Evolutionary conservation across 345 rosid genomes (phyloP).

Genomic region (Ceriops tagal): DNA sequence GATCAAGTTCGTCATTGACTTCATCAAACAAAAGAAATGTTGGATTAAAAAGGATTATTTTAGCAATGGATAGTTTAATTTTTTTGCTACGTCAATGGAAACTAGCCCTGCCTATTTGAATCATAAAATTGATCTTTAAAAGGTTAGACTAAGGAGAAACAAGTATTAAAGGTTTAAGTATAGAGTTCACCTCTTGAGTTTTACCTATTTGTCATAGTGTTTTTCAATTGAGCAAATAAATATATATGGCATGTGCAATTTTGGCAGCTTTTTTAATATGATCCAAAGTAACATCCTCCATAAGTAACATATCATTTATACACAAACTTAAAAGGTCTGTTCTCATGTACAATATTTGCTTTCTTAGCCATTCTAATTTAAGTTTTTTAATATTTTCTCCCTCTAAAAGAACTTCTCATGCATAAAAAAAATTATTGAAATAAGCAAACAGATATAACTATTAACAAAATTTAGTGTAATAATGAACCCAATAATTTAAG

Average conservation of each 20-base stretch:
- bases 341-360: constrained; percentile 96
- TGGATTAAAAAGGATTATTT: constrained; percentile 90
- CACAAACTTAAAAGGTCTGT: constrained; percentile 88
- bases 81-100: constrained; percentile 83
- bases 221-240: constrained; percentile 78
- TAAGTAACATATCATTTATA: constrained; percentile 69
- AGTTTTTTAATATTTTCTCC: constrained; percentile 91
- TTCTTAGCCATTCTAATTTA: constrained; percentile 82
- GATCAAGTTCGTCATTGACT: constrained; percentile 94
- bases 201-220: constrained; percentile 89
- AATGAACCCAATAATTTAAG: neutral
- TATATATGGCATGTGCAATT: constrained; percentile 84
- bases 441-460: constrained; percentile 15
- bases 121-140: constrained; percentile 16
- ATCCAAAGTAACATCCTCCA: constrained; percentile 69
- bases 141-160: neutral
- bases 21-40: constrained; percentile 88
- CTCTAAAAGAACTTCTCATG: constrained; percentile 98
- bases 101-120: constrained; percentile 92
- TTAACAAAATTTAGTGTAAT: constrained; percentile 12
- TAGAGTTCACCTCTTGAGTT: neutral
- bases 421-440: constrained; percentile 29
- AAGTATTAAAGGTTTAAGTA: constrained; percentile 10
- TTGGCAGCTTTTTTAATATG: constrained; percentile 95
- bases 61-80: constrained; percentile 89